Percentiles rank a stretch among this genome's conserved stretches.
Evolutionary conservation across 305 asterid genomes (phyloP).

Genomic region (Coffea humblotiana): DNA sequence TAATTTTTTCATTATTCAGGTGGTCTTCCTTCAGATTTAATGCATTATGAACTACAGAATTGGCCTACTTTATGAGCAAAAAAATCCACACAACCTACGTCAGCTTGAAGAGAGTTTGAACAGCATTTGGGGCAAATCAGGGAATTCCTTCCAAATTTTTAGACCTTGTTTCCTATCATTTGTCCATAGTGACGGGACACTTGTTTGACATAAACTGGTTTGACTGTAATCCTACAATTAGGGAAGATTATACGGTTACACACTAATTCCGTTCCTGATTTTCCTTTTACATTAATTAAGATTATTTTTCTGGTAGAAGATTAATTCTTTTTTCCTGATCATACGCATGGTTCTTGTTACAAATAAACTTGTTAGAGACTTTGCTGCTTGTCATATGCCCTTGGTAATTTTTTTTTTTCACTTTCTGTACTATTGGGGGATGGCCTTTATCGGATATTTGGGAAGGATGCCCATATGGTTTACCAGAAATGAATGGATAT

Average conservation of each 20-base stretch:
- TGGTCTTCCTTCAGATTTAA: no score
- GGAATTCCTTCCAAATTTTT: no score
- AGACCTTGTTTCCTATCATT: no score
- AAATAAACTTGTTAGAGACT: conserved; percentile 54
- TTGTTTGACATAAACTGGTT: no score
- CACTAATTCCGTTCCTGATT: neutral
- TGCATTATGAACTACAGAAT: no score
- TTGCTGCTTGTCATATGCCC: conserved; percentile 84
- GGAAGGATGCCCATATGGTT: neutral
- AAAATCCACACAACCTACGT: no score
- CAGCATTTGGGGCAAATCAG: no score
- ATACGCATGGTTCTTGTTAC: conserved; percentile 95
- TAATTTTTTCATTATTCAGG: no score
- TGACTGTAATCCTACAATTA: neutral
- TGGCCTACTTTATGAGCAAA: no score
- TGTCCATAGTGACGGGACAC: no score
- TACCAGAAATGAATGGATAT: neutral
- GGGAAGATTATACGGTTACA: neutral
- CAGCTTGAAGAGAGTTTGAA: no score
- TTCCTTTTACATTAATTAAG: no score
- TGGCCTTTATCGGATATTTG: neutral
- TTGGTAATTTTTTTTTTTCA: conserved; percentile 57
- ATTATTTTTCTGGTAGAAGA: neutral
- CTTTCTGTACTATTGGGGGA: neutral
- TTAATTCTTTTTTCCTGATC: conserved; percentile 20